Base-by-base conservation (phyloP, 352 stramenopile genomes). In the Phytopythium delawarense region DNA sequence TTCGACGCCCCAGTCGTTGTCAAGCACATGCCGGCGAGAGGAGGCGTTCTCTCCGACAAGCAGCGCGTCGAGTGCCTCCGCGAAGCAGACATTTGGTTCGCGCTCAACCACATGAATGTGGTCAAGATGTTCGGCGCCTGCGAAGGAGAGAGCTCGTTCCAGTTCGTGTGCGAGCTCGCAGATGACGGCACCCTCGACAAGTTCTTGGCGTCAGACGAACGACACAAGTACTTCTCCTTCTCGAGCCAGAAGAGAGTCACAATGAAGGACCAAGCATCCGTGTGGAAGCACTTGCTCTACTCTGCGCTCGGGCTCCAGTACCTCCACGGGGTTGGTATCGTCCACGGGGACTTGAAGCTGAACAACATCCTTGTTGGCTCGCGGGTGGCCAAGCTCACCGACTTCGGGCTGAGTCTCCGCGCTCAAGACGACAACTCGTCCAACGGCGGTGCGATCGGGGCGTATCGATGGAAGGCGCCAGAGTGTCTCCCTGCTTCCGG, bases 281-380 rank as follows among this genome's bases (percentile, higher is more conserved):
- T 52, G 35, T 54, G 40, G 50, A 23, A 52, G 37, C 40, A 37
- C 34, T 21, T 72, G 51, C 57, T 64, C 21, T 45, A 72, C 20
- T 59, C 65, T 1, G 66, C 63, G 4, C 46, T 72, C 15, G 70
- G 66, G 12, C 37, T 72, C 25, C 42, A 66, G 7, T 66, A 74
- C 32, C 34, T 74, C 20, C 70, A 74, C 51, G 4, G 60, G n/a
- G 32, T 49, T 6, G 50, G 42, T 2, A 53, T 74, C 9, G 61
- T 77, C 15, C 70, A 77, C 28, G 65, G 65, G 6, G 59, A 72
- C 21, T 39, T 77, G 35, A 74, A 69, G 32, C 59, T 67, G n/a
- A 62, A 63, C 32, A 77, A 77, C 45, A 67, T 74, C 21, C 16
- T 77, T 1, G 48, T 74, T 0, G 57, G 58, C 20, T 28, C 35